Evolutionary conservation across 306 rosid genomes (phyloP).

Genomic region (Parietaria judaica): DNA sequence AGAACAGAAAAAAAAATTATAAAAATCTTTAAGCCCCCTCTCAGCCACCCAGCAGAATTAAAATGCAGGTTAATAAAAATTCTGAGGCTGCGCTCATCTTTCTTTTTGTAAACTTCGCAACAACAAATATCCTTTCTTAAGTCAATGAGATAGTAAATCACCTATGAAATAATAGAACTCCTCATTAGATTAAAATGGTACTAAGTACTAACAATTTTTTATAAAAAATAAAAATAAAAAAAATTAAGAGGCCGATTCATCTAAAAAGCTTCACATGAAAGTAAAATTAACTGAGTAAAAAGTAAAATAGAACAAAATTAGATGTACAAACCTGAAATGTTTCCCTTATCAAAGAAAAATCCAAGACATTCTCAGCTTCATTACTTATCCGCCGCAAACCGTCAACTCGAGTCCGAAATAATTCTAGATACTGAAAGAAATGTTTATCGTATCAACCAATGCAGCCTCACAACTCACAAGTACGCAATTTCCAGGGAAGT

Average conservation of each 20-base stretch:
- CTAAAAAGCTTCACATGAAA: neutral
- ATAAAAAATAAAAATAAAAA: neutral
- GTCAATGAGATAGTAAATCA: neutral
- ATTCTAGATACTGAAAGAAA: conserved; percentile 66
- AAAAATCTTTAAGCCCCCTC: too few species aligned
- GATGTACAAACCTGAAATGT: conserved; percentile 65
- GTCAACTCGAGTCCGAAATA: conserved; percentile 82
- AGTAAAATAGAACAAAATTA: neutral
- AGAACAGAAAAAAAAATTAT: too few species aligned
- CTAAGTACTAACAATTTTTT: neutral
- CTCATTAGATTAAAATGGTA: too few species aligned
- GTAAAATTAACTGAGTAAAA: neutral
- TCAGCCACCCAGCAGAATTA: too few species aligned
- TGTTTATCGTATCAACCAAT: conserved; percentile 5
- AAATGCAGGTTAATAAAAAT: too few species aligned
- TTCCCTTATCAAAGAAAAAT: conserved; percentile 50
- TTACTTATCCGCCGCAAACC: conserved; percentile 73
- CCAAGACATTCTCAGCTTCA: conserved; percentile 38
- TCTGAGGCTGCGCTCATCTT: neutral
- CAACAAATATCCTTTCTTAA: neutral
- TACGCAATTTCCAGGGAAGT: neutral
- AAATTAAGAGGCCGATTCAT: neutral
- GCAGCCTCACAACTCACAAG: conserved; percentile 5
- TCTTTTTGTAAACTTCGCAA: neutral
- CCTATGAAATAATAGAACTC: too few species aligned